These are phyloP conservation scores for Glycine latifolia DNA, from an alignment of 306 rosid genomes.

Conservation along the genomic window DNA sequence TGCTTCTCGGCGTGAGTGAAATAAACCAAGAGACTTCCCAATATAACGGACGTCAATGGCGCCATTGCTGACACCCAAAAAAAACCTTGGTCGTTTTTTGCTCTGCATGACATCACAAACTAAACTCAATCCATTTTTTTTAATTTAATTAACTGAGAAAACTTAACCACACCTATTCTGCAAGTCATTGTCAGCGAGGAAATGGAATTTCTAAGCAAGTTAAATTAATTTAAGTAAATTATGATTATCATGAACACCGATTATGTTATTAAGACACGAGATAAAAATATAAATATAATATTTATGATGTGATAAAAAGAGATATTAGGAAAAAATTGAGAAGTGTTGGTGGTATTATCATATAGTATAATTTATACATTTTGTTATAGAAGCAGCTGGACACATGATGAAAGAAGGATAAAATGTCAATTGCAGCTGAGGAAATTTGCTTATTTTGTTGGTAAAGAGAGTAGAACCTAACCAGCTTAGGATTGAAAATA, in stretches of 20 bases:
- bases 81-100: slow-evolving; percentile 75
- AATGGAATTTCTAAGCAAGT: background rate
- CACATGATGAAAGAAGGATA: background rate
- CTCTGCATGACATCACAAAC: slow-evolving; percentile 63
- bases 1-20: slow-evolving; percentile 88
- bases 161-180: background rate
- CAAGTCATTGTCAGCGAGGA: background rate
- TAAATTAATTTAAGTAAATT: background rate
- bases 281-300: too few relatives aligned
- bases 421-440: slow-evolving; percentile 16
- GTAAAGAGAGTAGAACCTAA: background rate
- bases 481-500: slow-evolving; percentile 10
- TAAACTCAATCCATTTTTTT: background rate
- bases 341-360: too few relatives aligned
- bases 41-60: slow-evolving; percentile 74
- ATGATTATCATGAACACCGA: too few relatives aligned
- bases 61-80: slow-evolving; percentile 98
- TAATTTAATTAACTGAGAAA: background rate
- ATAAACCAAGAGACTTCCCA: slow-evolving; percentile 83
- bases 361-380: background rate
- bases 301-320: too few relatives aligned
- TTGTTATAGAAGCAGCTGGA: background rate
- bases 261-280: too few relatives aligned
- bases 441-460: background rate
- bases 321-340: too few relatives aligned